Evolutionary conservation across 2,329 filamentous ascomycete species (phyloP), one percentile per base, ranked within the genome.

Genomic region (Fusarium robinianum): DNA sequence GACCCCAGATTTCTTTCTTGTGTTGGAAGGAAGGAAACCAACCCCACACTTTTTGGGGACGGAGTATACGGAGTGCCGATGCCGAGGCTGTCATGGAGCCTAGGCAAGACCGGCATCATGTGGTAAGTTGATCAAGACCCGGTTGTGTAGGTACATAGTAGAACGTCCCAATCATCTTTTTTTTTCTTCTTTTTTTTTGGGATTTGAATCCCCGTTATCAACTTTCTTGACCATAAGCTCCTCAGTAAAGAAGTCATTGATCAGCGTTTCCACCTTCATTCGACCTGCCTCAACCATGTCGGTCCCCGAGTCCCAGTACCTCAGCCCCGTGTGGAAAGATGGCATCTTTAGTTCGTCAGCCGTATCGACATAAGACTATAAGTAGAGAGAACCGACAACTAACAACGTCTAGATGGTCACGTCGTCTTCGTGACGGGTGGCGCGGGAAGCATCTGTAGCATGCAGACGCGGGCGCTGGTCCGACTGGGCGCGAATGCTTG

Each of bases 401-500:
- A n/a, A 12, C n/a, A 17, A 16, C 7, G 7, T 31, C 9, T 60
- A 95, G 89, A 85, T 52, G 84, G 85, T 65, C 92, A 94, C 63
- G 91, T 97, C 30, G 81, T 92, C 57, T 96, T 97, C 71, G 95
- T 95, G 63, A 99, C 94, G 4, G 94, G 94, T 46, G 94, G 94
- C 38, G 90, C 90, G 5, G 92, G 94, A 41, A 86, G 87, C 17
- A 97, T 99, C 63, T 96, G 94, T 74, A 94, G 87, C 60, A 90
- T 88, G 41, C 94, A 97, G 73, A 94, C 95, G 21, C 82, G 90
- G 54, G 94, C 94, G 4, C 76, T 99, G 47, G 90, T 99, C 16
- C 81, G 91, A 51, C 83, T 99, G 6, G 94, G 94, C 39, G 92
- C 90, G 30, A 86, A 97, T 61, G 94, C 94, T 35, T 95, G 88